These are phyloP conservation scores for Clonostachys byssicola DNA, from an alignment of 2,329 filamentous ascomycete genomes.

Conservation along the genomic window DNA sequence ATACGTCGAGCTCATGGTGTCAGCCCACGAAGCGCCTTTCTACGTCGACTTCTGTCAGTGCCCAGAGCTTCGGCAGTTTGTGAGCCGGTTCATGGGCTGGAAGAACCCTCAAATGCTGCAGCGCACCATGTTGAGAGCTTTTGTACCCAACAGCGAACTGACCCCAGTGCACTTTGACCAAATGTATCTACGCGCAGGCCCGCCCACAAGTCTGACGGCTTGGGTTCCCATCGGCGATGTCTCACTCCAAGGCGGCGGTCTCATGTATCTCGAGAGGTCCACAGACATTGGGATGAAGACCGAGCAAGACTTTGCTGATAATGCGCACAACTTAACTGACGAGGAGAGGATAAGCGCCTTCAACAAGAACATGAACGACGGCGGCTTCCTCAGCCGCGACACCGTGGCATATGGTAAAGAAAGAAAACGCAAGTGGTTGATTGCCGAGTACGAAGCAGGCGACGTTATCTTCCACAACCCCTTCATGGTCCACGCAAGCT, in stretches of 20 bases:
- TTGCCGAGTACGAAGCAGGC: conserved; percentile 30
- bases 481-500: conserved; percentile 53
- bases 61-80: conserved; percentile 40
- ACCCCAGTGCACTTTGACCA: conserved; percentile 60
- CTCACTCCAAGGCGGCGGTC: conserved; percentile 46
- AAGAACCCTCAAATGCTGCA: conserved; percentile 35
- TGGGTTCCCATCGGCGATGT: conserved; percentile 55
- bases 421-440: conserved; percentile 23
- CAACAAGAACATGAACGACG: conserved; percentile 56
- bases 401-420: conserved; percentile 27
- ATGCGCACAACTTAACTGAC: conserved; percentile 40
- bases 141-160: conserved; percentile 49
- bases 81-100: conserved; percentile 50
- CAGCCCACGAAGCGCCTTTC: conserved; percentile 2
- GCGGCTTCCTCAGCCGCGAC: conserved; percentile 45
- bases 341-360: conserved; percentile 46
- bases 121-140: conserved; percentile 50
- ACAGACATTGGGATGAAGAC: conserved; percentile 37
- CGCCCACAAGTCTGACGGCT: conserved; percentile 48
- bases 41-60: conserved; percentile 35
- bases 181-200: conserved; percentile 50
- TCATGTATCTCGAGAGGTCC: conserved; percentile 50
- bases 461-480: conserved; percentile 32
- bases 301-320: conserved; percentile 46
- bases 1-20: background rate